A percentile compares a stretch with the other conserved stretches of the same genome.
Evolutionary conservation across 2,329 filamentous ascomycete species (phyloP).

Genomic region (Calonectria pseudoreteaudii): DNA sequence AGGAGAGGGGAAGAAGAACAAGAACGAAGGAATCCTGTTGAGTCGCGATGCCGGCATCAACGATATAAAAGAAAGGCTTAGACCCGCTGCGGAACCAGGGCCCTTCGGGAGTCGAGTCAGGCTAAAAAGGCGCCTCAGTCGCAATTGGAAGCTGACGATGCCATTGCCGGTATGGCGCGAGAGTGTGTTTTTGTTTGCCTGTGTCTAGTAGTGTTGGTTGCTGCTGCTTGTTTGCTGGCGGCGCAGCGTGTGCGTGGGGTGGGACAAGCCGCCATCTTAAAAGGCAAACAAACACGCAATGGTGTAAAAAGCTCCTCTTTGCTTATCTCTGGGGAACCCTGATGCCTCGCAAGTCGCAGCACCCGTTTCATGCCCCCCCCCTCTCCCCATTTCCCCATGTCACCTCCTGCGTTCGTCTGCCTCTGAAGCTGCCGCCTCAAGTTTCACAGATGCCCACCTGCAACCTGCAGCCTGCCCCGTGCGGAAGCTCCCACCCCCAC

Average conservation of each 20-base stretch:
- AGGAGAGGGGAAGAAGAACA: background rate
- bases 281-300: background rate
- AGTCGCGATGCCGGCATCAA: constrained; percentile 3
- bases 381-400: background rate
- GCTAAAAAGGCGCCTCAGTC: background rate
- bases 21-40: too few species aligned
- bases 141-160: background rate
- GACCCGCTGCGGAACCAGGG: background rate
- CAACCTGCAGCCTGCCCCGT: background rate
- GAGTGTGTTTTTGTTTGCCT: constrained; percentile 1
- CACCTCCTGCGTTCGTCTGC: background rate
- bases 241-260: background rate
- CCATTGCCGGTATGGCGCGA: background rate
- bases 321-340: background rate
- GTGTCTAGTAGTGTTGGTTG: background rate
- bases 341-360: background rate
- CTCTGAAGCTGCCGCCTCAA: background rate
- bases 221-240: background rate
- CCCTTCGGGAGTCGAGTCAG: background rate
- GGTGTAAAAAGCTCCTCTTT: background rate
- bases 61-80: background rate
- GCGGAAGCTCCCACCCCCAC: background rate
- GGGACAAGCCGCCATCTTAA: background rate
- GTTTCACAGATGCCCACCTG: background rate
- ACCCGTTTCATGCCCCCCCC: background rate